Evolutionary conservation across 306 rosid species (phyloP), one percentile per base, ranked within the genome.

Genomic region (Canavalia gladiata): DNA sequence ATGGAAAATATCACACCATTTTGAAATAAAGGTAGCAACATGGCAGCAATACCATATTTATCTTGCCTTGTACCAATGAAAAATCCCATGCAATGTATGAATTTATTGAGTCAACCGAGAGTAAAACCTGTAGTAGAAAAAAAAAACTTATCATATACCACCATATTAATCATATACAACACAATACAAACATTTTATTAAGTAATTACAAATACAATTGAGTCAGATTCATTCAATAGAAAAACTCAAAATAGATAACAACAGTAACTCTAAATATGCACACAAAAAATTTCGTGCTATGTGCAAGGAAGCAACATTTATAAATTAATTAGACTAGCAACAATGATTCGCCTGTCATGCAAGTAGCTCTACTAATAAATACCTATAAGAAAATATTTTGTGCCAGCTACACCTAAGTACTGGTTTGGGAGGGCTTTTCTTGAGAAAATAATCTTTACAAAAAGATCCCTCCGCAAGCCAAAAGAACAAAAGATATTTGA

Each of bases 21-120:
- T 55, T 85, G 77, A 64, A 78, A 54, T 35, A 63, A 75, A 25
- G 43, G 66, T 74, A 68, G 89, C 57, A 80, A 80, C 78, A 74
- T 72, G 84, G 86, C 54, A 77, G 77, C 77, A 51, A 86, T 92
- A 95, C 99, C 99, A 93, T 71, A 81, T 84, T 88, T 56, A 95
- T 90, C 92, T 86, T 95, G 85, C 99, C 91, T 83, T 95, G 99
- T 62, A 91, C 87, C 81, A 95, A 70, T 4, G 96, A 88, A 88
- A 95, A 95, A 80, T 95, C 99, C 99, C 99, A 95, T 6, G 99
- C 99, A 82, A 95, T 93, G 68, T 93, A 95, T 0, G 99, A 95
- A 86, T 95, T 95, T 64, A 89, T 69, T 0, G 91, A 54, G 71
- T 95, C 99, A 89, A 95, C 98, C 5, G 91, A 62, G 77, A 95